These are phyloP conservation scores for Apodospora peruviana DNA, from an alignment of 495 filamentous ascomycete genomes.

Conservation along the genomic window DNA sequence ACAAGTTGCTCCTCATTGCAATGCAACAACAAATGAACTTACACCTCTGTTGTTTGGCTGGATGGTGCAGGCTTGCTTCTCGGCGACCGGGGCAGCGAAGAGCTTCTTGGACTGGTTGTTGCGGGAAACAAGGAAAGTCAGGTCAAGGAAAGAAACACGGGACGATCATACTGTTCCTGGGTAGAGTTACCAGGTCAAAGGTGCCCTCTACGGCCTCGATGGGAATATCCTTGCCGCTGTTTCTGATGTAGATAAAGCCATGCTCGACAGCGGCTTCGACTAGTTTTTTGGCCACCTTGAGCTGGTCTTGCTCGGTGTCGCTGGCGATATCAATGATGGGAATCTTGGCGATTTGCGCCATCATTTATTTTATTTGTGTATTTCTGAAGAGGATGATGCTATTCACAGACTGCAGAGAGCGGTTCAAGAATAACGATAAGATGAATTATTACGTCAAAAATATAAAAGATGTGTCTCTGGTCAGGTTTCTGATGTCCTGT, in stretches of 20 bases:
- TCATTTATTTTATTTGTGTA: slow-evolving; percentile 3
- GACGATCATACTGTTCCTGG: too few relatives aligned
- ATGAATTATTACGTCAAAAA: too few relatives aligned
- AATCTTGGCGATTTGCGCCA: slow-evolving; percentile 52
- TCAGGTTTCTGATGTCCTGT: too few relatives aligned
- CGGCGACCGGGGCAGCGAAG: slow-evolving; percentile 63
- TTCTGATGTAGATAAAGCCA: slow-evolving; percentile 85
- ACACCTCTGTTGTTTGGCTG: slow-evolving; percentile 70
- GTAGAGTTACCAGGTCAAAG: slow-evolving; percentile 62
- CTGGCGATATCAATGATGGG: slow-evolving; percentile 76
- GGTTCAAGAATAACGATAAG: too few relatives aligned
- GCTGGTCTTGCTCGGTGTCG: slow-evolving; percentile 34
- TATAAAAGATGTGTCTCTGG: too few relatives aligned
- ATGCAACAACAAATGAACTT: background rate
- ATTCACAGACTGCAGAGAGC: background rate
- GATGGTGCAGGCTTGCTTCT: slow-evolving; percentile 72
- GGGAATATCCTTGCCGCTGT: slow-evolving; percentile 61
- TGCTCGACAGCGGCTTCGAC: slow-evolving; percentile 74
- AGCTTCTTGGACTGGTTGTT: slow-evolving; percentile 63
- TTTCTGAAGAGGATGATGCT: background rate
- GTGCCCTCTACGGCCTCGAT: slow-evolving; percentile 59
- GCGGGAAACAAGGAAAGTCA: too few relatives aligned
- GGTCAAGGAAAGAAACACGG: too few relatives aligned
- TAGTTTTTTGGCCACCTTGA: slow-evolving; percentile 58
- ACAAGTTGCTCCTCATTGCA: too few relatives aligned